Evolutionary conservation across 768 basidiomycete species (phyloP).

Genomic region (Postia placenta): DNA sequence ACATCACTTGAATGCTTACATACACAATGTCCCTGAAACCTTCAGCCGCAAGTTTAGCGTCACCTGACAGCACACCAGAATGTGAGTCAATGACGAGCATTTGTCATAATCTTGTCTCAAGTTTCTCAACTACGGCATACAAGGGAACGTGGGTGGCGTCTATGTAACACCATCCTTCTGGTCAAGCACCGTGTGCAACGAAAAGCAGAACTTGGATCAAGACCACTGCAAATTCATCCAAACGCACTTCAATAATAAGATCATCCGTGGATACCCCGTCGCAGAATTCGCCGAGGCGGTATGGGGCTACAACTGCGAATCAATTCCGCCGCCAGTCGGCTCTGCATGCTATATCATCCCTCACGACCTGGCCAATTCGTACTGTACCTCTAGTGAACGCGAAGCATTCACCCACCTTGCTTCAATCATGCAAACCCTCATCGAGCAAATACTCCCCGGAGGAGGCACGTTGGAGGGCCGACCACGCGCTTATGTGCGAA

Average conservation of each 20-base stretch:
- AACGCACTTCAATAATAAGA: neutral
- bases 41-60: no score
- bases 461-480: neutral
- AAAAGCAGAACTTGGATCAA: no score
- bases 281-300: slow-evolving; percentile 1
- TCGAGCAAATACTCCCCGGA: neutral
- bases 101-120: no score
- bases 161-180: no score
- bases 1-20: no score
- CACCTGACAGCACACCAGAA: no score
- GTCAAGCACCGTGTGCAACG: no score
- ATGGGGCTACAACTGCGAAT: neutral
- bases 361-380: neutral
- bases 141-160: no score
- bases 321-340: neutral
- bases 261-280: neutral
- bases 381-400: neutral
- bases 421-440: neutral
- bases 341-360: neutral
- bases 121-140: no score
- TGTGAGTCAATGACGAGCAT: no score
- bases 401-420: neutral
- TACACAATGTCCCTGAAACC: no score
- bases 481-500: neutral
- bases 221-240: neutral